Evolutionary conservation across 495 filamentous ascomycete genomes (phyloP), one percentile per base, ranked within the genome.

Genomic region (Polyplosphaeria fusca): DNA sequence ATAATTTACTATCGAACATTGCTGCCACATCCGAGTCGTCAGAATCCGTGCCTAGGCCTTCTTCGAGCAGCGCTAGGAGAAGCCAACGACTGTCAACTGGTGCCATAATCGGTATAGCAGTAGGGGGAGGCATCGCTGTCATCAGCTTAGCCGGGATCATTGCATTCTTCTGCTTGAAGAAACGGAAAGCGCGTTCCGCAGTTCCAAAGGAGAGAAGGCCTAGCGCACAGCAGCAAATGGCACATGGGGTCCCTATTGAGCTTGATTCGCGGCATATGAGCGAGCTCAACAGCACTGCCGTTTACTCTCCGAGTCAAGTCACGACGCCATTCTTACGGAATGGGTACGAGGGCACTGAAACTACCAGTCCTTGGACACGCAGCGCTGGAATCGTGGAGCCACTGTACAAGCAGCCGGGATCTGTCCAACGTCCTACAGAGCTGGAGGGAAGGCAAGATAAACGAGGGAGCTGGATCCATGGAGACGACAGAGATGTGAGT

Each of bases 41-140:
- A n/a, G n/a, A n/a, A n/a, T n/a, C n/a, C n/a, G n/a, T n/a, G n/a
- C n/a, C n/a, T n/a, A n/a, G n/a, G n/a, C n/a, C n/a, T n/a, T n/a
- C n/a, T n/a, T n/a, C n/a, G n/a, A n/a, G n/a, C n/a, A n/a, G n/a
- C n/a, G n/a, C n/a, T n/a, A n/a, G n/a, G n/a, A n/a, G n/a, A n/a
- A n/a, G n/a, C n/a, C n/a, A 13, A 42, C 9, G 28, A 1, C 44
- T 51, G 23, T 50, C 50, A 44, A 55, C 37, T 13, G 50, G 50
- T 4, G 43, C 50, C 11, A 55, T 55, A 22, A 61, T 55, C 20
- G 44, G 58, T 23, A 55, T 55, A 18, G 30, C 51, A 9, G 44
- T 44, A 14, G 50, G 43, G 3, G 58, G 22, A 1, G 50, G 50
- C 5, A 28, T 60, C 4, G 40, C 23, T 13, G 4, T 60, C 24